Base-by-base conservation (phyloP, 805 yeast species). In the Wickerhamiella galacta region DNA sequence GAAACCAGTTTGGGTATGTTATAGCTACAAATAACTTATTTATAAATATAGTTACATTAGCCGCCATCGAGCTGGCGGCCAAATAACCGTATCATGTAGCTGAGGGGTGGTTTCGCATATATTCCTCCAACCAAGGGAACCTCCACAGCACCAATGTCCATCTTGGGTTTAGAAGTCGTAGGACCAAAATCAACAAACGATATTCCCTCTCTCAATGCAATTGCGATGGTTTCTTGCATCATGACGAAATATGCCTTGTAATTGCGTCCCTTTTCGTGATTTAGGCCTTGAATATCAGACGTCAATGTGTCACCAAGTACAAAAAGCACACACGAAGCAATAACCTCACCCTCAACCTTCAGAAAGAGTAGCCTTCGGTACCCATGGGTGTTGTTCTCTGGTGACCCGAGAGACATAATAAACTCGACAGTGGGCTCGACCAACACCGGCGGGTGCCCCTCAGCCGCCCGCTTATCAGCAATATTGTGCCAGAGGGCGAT, bases 181-280 rank as follows among this genome's bases (percentile, higher is more conserved):
- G 66, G 66, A 3, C 66, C 66, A 40, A 61, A 61, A 41, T 61
- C 66, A 15, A 61, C 63, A 42, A 61, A 61, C 20, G 47, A 40
- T 17, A 53, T 46, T 7, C 57, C 56, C 34, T 56, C 61, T 28
- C 44, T 45, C 32, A 61, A 39, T 0, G 64, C 66, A 12, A 60
- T 58, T 16, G 47, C 45, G 17, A 61, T 59, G n/a, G 60, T 60
- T 27, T 57, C 53, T 43, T 61, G 64, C 66, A 61, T 61, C 66
- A 61, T 61, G 15, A 60, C 66, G 44, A 61, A 61, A 37, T 61
- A 61, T 3, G 64, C 64, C 37, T 58, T 60, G 39, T 54, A 56
- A 28, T 55, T 45, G 20, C 60, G 51, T 9, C 58, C 58, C 16
- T 37, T 39, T 14, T 59, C 64, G 31, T 59, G 61, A 32, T 61